Conservation (phyloP, 2,329 filamentous ascomycete genomes). For the Penicillium sp. region DNA sequence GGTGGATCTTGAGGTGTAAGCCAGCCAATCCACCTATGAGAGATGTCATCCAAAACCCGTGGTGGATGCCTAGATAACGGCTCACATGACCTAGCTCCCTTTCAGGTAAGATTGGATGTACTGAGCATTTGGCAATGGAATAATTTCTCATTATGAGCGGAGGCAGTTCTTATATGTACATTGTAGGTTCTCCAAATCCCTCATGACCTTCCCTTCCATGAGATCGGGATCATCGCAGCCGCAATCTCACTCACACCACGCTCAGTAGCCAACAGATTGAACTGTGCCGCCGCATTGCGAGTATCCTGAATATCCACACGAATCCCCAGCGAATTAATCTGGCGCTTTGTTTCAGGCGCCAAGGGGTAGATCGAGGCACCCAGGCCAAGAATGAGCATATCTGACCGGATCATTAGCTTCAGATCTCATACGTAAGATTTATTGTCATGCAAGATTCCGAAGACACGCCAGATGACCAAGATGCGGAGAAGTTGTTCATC, state of each 20-base stretch:
- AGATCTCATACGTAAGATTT: background rate
- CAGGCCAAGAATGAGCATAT: slow-evolving; percentile 85
- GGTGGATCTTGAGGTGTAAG: background rate
- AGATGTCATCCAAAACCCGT: background rate
- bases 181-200: background rate
- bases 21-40: background rate
- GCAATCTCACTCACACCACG: slow-evolving; percentile 81
- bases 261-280: slow-evolving; percentile 93
- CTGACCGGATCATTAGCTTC: slow-evolving; percentile 44
- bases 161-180: background rate
- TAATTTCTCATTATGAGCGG: background rate
- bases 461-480: background rate
- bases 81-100: background rate
- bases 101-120: background rate
- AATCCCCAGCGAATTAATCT: slow-evolving; percentile 76
- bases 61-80: background rate
- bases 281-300: slow-evolving; percentile 88
- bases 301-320: slow-evolving; percentile 88
- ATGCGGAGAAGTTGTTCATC: background rate
- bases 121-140: background rate
- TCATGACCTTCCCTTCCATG: slow-evolving; percentile 61
- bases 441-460: background rate
- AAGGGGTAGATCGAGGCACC: slow-evolving; percentile 75
- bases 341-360: slow-evolving; percentile 69
- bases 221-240: slow-evolving; percentile 81